Evolutionary conservation across 2,329 filamentous ascomycete species (phyloP).

Genomic region (Fragosphaeria purpurea): DNA sequence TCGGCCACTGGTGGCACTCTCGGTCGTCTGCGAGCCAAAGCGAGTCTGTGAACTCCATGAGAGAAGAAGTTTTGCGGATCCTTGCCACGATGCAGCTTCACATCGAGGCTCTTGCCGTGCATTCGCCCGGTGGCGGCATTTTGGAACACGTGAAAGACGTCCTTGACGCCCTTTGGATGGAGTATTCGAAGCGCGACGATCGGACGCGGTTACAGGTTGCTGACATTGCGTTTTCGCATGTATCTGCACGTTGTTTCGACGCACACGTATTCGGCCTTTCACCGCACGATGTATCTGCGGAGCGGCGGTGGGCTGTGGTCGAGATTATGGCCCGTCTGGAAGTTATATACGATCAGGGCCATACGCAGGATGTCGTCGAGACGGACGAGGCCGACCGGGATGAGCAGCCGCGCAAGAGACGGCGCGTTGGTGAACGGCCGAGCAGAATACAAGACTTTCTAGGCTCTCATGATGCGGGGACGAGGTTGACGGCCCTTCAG

Average conservation of each 20-base stretch:
- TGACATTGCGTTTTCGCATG: slow-evolving; percentile 53
- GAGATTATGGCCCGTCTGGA: slow-evolving; percentile 51
- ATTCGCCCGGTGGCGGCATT: slow-evolving; percentile 29
- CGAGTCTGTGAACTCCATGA: slow-evolving; percentile 43
- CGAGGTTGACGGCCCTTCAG: slow-evolving; percentile 44
- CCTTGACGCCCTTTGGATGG: slow-evolving; percentile 59
- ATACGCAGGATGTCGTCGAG: slow-evolving; percentile 9
- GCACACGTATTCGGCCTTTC: slow-evolving; percentile 43
- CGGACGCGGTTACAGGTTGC: slow-evolving; percentile 67
- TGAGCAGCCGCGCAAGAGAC: slow-evolving; percentile 43
- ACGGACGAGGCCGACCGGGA: slow-evolving; percentile 17
- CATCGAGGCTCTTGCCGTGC: slow-evolving; percentile 44
- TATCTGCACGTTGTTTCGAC: slow-evolving; percentile 35
- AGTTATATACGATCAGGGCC: slow-evolving; percentile 27
- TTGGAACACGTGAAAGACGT: slow-evolving; percentile 51
- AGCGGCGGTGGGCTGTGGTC: slow-evolving; percentile 51
- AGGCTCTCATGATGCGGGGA: slow-evolving; percentile 31
- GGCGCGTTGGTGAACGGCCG: slow-evolving; percentile 31
- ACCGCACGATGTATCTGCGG: slow-evolving; percentile 41
- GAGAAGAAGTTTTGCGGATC: slow-evolving; percentile 68
- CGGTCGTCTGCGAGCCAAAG: slow-evolving; percentile 50
- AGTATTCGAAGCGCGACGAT: slow-evolving; percentile 65
- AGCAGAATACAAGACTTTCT: slow-evolving; percentile 41
- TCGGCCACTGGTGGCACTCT: slow-evolving; percentile 69
- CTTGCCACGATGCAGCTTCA: slow-evolving; percentile 58